These are phyloP conservation scores for Acrasis kona DNA, from an alignment of 78 protist species.

Conservation along the genomic window DNA sequence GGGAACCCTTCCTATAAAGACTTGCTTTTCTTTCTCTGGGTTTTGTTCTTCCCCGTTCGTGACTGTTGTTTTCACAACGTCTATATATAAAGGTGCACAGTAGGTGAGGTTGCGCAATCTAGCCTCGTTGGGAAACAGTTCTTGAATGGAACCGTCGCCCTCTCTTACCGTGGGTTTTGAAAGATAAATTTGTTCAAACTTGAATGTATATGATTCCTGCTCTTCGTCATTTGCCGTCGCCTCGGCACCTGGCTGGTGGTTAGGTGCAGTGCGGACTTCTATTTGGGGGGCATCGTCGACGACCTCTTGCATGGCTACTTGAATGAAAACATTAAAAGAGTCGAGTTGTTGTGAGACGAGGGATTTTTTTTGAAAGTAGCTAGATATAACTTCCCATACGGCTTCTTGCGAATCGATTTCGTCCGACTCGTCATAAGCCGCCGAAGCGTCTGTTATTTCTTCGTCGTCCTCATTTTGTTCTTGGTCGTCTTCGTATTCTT, in stretches of 20 bases:
- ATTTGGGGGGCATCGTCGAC: conserved; percentile 70
- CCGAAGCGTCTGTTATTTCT: too few relatives aligned
- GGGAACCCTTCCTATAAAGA: conserved; percentile 81
- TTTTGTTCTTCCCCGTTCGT: background rate
- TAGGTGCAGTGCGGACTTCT: conserved; percentile 48
- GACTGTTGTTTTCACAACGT: background rate
- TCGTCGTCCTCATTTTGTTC: too few relatives aligned
- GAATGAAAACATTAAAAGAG: conserved; percentile 91
- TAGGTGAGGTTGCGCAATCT: conserved; percentile 92
- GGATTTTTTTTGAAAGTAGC: conserved; percentile 91
- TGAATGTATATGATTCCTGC: background rate
- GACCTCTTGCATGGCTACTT: conserved; percentile 73
- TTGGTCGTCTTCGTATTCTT: too few relatives aligned
- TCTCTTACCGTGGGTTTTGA: conserved; percentile 1
- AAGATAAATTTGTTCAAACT: conserved; percentile 32
- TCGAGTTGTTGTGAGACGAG: conserved; percentile 97
- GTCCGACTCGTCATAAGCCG: too few relatives aligned
- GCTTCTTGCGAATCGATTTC: conserved; percentile 70
- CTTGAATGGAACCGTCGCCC: background rate
- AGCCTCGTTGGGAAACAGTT: conserved; percentile 84
- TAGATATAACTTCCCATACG: conserved; percentile 81
- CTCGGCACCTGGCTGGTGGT: conserved; percentile 14
- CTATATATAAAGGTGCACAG: background rate
- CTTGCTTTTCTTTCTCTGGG: conserved; percentile 17
- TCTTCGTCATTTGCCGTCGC: background rate